Evolutionary conservation across 768 basidiomycete species (phyloP).

Genomic region (Boletus insuetus): DNA sequence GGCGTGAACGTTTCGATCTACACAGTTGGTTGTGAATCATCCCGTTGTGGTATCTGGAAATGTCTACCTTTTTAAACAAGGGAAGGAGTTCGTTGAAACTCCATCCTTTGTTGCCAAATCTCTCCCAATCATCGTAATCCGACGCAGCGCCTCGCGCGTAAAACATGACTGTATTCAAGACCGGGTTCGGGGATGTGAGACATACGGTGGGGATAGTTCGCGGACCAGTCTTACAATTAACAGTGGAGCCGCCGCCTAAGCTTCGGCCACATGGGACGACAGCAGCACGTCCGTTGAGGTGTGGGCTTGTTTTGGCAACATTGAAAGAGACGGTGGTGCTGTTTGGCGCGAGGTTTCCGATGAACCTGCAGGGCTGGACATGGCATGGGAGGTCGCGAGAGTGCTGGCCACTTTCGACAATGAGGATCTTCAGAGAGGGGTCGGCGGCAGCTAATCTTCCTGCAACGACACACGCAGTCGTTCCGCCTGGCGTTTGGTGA

Average conservation of each 20-base stretch:
- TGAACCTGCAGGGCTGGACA: constrained; percentile 52
- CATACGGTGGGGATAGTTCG: too few species aligned
- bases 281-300: constrained; percentile 42
- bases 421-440: constrained; percentile 52
- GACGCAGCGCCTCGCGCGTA: constrained; percentile 59
- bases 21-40: constrained; percentile 43
- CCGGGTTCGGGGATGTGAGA: not conserved
- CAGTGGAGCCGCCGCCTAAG: constrained; percentile 60
- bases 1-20: constrained; percentile 38
- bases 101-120: constrained; percentile 58
- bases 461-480: constrained; percentile 52
- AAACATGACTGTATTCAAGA: constrained; percentile 35
- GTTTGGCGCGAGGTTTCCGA: constrained; percentile 38
- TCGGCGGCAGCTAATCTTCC: constrained; percentile 52
- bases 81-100: constrained; percentile 55
- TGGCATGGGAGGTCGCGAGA: constrained; percentile 46
- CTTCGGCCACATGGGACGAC: constrained; percentile 48
- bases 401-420: constrained; percentile 59
- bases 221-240: constrained; percentile 47
- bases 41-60: not conserved
- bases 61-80: constrained; percentile 50
- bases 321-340: constrained; percentile 47
- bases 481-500: constrained; percentile 36
- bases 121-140: constrained; percentile 61
- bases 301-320: constrained; percentile 36